phyloP scores from a whole-genome alignment of 345 rosid species.

The Turritis glabra region DNA sequence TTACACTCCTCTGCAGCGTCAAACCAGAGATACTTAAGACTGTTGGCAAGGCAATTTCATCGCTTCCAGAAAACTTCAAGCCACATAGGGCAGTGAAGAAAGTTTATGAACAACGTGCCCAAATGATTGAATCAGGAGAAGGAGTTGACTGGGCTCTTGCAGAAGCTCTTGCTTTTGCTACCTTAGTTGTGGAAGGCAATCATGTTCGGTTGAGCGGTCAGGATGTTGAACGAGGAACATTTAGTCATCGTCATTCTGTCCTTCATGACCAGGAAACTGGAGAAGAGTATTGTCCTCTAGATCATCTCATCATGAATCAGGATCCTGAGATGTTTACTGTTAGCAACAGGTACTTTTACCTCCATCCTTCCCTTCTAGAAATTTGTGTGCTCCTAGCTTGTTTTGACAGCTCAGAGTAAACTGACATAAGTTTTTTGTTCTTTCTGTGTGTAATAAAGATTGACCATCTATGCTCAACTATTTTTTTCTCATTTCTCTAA shows the following conservation, averaged over 20 bases:
- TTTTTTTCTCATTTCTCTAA: not conserved
- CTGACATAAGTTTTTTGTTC: not conserved
- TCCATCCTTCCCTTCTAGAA: not conserved
- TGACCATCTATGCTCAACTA: not conserved
- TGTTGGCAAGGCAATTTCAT: constrained; percentile 74
- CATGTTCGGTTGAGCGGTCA: constrained; percentile 91
- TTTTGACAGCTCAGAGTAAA: not conserved
- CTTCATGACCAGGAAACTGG: constrained; percentile 81
- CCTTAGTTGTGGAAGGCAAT: constrained; percentile 79
- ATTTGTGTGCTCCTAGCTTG: not conserved
- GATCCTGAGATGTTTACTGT: constrained; percentile 84
- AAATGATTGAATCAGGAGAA: constrained; percentile 78
- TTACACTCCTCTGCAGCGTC: constrained; percentile 51
- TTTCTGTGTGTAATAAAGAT: not conserved
- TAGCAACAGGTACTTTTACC: constrained; percentile 62
- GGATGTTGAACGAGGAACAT: constrained; percentile 92
- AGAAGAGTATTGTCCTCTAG: constrained; percentile 72
- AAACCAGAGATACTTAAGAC: constrained; percentile 82
- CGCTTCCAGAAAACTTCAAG: constrained; percentile 68
- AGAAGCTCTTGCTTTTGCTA: constrained; percentile 83
- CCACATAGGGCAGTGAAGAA: constrained; percentile 80
- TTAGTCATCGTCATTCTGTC: constrained; percentile 77
- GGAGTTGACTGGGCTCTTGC: constrained; percentile 90
- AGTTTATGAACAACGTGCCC: constrained; percentile 72
- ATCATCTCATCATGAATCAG: constrained; percentile 67